A percentile compares a stretch with the other conserved stretches of the same genome.
Evolutionary conservation across 1,284 basidiomycete genomes (phyloP).

Genomic region (Lignosus rhinocerotis): DNA sequence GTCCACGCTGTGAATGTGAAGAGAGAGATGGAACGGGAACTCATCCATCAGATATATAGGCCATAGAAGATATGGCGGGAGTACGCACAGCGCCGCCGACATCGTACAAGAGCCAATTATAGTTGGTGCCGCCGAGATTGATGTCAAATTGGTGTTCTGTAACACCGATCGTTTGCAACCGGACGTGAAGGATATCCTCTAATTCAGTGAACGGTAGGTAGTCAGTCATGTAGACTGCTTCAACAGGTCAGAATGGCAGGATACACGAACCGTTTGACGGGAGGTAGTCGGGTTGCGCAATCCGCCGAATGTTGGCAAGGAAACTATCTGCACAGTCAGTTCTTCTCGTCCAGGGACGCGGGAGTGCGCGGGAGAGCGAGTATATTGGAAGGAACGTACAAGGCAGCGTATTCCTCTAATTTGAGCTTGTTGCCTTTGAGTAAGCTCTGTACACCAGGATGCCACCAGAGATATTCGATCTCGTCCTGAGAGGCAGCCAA

Average conservation of each 20-base stretch:
- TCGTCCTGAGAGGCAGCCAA: conserved; percentile 48
- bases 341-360: conserved; percentile 4
- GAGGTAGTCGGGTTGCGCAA: conserved; percentile 66
- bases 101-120: conserved; percentile 77
- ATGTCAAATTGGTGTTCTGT: conserved; percentile 75
- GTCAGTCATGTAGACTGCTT: not conserved
- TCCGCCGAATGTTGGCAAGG: conserved; percentile 61
- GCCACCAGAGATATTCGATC: conserved; percentile 65
- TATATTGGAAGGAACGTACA: conserved; percentile 46
- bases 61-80: conserved; percentile 2
- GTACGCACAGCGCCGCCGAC: conserved; percentile 74
- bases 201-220: conserved; percentile 4
- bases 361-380: not conserved
- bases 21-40: not conserved
- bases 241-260: not conserved
- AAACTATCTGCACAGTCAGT: conserved; percentile 47
- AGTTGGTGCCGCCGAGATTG: conserved; percentile 56
- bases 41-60: not conserved
- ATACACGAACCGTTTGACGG: conserved; percentile 58
- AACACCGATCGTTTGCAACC: conserved; percentile 76
- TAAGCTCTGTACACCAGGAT: conserved; percentile 60
- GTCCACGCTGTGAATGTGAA: conserved; percentile 45
- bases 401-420: conserved; percentile 74
- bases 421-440: conserved; percentile 58
- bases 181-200: conserved; percentile 77